These are phyloP conservation scores for Suillus spraguei DNA, from an alignment of 768 basidiomycete genomes.

Conservation along the genomic window DNA sequence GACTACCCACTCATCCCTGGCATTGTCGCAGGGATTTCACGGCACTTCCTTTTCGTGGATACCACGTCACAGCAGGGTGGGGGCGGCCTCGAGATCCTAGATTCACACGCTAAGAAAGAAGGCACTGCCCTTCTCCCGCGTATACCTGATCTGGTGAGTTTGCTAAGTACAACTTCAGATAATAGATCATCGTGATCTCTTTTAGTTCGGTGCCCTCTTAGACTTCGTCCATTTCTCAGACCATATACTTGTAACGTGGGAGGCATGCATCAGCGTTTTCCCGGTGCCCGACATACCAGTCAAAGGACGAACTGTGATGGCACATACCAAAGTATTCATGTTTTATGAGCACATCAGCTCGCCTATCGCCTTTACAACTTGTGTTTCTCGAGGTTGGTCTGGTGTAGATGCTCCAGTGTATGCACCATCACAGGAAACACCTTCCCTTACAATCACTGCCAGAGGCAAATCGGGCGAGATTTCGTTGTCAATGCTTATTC, in stretches of 20 bases:
- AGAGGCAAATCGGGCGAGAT: constrained; percentile 16
- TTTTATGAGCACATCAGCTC: constrained; percentile 25
- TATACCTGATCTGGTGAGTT: constrained; percentile 23
- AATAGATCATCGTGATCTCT: background rate
- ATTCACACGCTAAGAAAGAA: constrained; percentile 25
- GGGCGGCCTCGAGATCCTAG: constrained; percentile 27
- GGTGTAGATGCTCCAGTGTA: background rate
- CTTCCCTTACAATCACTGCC: constrained; percentile 28
- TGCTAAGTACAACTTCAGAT: background rate
- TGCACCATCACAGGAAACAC: background rate
- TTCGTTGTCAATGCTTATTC: constrained; percentile 28
- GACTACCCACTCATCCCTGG: constrained; percentile 27
- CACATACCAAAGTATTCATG: constrained; percentile 28
- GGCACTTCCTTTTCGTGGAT: constrained; percentile 26
- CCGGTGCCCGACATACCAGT: constrained; percentile 23
- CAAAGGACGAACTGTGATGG: constrained; percentile 23
- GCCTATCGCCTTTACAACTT: constrained; percentile 31
- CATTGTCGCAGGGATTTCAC: constrained; percentile 23
- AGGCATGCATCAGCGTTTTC: constrained; percentile 29
- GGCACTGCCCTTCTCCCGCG: constrained; percentile 29
- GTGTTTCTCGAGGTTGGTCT: constrained; percentile 16
- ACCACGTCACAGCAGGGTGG: constrained; percentile 18
- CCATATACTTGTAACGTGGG: constrained; percentile 30
- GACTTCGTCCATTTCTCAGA: constrained; percentile 26
- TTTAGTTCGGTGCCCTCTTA: constrained; percentile 27